Evolutionary conservation across 1,284 basidiomycete genomes (phyloP).

Genomic region (Chalciporus sp.): DNA sequence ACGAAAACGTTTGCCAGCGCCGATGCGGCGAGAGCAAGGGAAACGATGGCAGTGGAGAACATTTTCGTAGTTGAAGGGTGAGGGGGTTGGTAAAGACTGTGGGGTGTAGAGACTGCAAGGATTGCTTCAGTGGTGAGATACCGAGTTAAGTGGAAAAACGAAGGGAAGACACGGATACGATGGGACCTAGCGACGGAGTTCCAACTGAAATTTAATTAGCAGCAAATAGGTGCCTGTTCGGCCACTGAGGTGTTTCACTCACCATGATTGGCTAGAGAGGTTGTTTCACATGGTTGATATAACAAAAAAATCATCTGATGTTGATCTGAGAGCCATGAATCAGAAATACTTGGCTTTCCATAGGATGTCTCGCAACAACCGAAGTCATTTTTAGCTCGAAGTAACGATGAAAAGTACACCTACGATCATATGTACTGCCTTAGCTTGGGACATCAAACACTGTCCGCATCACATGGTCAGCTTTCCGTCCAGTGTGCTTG

Average conservation of each 20-base stretch:
- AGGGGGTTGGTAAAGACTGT: conserved; percentile 31
- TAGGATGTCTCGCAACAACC: not conserved
- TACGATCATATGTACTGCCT: conserved; percentile 10
- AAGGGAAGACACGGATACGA: not conserved
- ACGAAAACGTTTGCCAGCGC: conserved; percentile 63
- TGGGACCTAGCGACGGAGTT: conserved; percentile 33
- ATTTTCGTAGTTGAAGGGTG: conserved; percentile 39
- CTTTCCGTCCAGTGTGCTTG: conserved; percentile 75
- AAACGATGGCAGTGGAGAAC: conserved; percentile 51
- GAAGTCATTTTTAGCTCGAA: not conserved
- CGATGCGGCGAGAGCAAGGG: conserved; percentile 56
- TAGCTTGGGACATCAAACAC: conserved; percentile 59
- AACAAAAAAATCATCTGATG: too few species aligned
- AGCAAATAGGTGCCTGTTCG: too few species aligned
- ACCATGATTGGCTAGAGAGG: not conserved
- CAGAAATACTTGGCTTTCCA: not conserved
- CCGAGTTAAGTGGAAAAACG: not conserved
- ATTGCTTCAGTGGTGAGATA: not conserved
- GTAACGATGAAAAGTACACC: too few species aligned
- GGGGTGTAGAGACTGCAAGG: conserved; percentile 7
- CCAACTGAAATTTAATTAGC: conserved; percentile 17
- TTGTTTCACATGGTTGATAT: conserved; percentile 2
- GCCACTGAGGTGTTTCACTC: too few species aligned
- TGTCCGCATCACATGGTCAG: conserved; percentile 71
- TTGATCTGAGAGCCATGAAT: too few species aligned